Percentiles rank a stretch among this genome's conserved stretches.
These are phyloP conservation scores for Stephania cephalantha DNA, from an alignment of 164 flowering plant species.

Conservation along the genomic window DNA sequence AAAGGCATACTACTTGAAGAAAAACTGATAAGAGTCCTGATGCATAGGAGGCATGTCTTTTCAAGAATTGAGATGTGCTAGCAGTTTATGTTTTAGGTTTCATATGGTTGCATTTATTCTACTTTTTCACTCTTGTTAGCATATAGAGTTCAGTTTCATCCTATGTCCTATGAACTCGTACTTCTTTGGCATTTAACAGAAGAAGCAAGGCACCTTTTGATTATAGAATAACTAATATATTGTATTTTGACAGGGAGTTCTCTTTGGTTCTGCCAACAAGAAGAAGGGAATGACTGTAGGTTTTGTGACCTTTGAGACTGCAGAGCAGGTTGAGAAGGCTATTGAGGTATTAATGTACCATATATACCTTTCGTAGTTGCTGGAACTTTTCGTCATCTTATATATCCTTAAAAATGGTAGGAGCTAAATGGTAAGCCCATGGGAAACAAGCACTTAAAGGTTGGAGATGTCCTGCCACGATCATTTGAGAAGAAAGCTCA, in stretches of 20 bases:
- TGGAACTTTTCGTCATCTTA: neutral
- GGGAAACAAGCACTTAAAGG: slow-evolving; percentile 66
- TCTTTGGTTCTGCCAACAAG: slow-evolving; percentile 64
- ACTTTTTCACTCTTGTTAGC: neutral
- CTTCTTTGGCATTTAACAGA: neutral
- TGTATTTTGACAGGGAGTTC: slow-evolving; percentile 47
- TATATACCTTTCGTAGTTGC: neutral
- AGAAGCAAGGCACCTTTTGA: neutral
- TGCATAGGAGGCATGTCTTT: no score
- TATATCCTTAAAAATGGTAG: slow-evolving; percentile 26
- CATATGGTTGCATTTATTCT: neutral
- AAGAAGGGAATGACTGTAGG: slow-evolving; percentile 86
- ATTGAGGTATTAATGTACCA: slow-evolving; percentile 41
- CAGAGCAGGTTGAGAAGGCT: slow-evolving; percentile 48
- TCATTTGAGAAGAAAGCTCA: slow-evolving; percentile 47
- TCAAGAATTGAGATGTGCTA: no score
- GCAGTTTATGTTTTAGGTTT: neutral
- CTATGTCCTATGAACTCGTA: neutral
- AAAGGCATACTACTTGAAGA: no score
- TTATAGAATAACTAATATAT: slow-evolving; percentile 1
- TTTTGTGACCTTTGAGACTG: slow-evolving; percentile 64
- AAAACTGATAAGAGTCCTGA: no score
- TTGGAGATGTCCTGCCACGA: slow-evolving; percentile 65
- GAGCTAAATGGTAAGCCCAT: slow-evolving; percentile 58
- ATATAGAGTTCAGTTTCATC: neutral